Evolutionary conservation across 2,329 filamentous ascomycete genomes (phyloP).

Genomic region (Nemania sp.): DNA sequence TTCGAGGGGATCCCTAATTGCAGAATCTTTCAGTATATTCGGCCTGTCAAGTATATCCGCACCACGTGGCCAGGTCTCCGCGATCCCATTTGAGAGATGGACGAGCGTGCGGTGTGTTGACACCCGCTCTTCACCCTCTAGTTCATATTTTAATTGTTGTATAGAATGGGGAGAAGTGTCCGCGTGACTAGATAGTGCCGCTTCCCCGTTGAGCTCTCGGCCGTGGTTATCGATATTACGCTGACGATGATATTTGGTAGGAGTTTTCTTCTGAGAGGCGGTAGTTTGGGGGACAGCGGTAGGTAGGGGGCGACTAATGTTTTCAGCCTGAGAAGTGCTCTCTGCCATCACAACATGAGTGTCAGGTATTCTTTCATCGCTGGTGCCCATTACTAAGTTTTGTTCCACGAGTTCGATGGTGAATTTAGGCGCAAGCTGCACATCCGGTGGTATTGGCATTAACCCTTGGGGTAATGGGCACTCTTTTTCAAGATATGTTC

Average conservation of each 20-base stretch:
- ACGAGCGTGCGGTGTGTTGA: slow-evolving; percentile 27
- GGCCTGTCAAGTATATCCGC: slow-evolving; percentile 42
- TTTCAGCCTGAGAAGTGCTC: background rate
- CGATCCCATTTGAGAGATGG: slow-evolving; percentile 34
- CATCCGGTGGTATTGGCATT: slow-evolving; percentile 72
- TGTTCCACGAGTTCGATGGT: slow-evolving; percentile 56
- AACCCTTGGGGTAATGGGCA: slow-evolving; percentile 72
- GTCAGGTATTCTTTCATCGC: slow-evolving; percentile 25
- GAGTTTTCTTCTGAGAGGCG: background rate
- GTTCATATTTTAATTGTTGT: slow-evolving; percentile 30
- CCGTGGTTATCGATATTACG: slow-evolving; percentile 17
- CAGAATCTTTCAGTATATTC: slow-evolving; percentile 44
- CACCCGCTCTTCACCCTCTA: slow-evolving; percentile 28
- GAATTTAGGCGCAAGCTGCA: slow-evolving; percentile 77
- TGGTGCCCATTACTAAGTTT: slow-evolving; percentile 29
- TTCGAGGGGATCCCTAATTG: slow-evolving; percentile 42
- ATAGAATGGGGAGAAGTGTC: slow-evolving; percentile 25
- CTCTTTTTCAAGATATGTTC: slow-evolving; percentile 65
- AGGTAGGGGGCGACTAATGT: background rate
- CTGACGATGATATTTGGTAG: background rate
- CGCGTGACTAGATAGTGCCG: slow-evolving; percentile 38
- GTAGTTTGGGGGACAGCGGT: background rate
- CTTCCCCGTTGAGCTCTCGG: slow-evolving; percentile 30
- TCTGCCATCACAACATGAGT: background rate
- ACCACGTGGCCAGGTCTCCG: slow-evolving; percentile 22